Base-by-base conservation (phyloP, 139 green algal genomes). In the Raphidocelis subcapitata region DNA sequence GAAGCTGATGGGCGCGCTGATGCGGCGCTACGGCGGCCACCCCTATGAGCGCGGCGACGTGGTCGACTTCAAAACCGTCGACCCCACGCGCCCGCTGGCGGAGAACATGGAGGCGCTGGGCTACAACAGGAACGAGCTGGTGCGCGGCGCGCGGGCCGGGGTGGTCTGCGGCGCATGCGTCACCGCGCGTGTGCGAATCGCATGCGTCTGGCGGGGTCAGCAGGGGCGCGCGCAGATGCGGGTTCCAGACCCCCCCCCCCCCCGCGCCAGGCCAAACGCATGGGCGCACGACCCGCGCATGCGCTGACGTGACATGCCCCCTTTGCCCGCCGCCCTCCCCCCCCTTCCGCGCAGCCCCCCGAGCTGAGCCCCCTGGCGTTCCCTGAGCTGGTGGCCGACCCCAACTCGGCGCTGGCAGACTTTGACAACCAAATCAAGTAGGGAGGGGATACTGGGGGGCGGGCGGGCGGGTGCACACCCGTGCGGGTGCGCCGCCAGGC, bases 21-120 rank as follows among this genome's bases (percentile, higher is more conserved):
- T 89, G 69, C n/a, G 51, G 69, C 80, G 84, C 3, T 79, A 65
- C 33, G 80, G 68, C 16, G 81, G 84, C 0, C 84, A 89, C 77
- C 84, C 84, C 0, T 89, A 89, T 61, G 80, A 86, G 18, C 62
- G 24, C 3, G 56, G 65, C 23, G 67, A 82, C 54, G 69, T 65
- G 49, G 55, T 89, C 29, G 67, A 72, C 0, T 84, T 76, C 41
- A 62, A 74, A 28, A 61, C 77, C 56, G 41, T 70, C 46, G 66
- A 71, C 46, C 66, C 60, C 2, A 46, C 59, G 1, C 64, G 71
- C 16, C 62, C 71, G 1, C 62, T 77, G 71, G 57, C 20, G 26
- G 71, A 77, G 35, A 77, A 71, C 71, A 33, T 77, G 46, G 44
- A 31, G 33, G 33, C 37, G 3, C 54, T 79, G 33, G 64, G 65